Percentiles rank a stretch among this genome's conserved stretches.
Evolutionary conservation across 441 rosid genomes (phyloP).

Genomic region (Pelargonium citronellum): DNA sequence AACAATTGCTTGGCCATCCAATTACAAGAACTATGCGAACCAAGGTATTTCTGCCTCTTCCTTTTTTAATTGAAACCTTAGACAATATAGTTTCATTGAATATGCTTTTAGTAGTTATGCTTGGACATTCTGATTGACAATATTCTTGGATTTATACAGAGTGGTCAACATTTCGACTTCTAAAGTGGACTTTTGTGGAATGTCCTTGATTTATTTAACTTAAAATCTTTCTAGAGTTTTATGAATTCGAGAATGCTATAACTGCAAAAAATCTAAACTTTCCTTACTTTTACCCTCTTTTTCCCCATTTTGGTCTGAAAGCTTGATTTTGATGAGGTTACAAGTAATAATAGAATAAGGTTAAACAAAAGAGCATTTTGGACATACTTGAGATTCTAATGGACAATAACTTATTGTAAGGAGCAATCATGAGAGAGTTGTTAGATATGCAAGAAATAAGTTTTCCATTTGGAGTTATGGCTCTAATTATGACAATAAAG

Average conservation of each 20-base stretch:
- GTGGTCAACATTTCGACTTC: not conserved
- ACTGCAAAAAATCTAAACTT: not conserved
- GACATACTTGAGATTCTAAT: not conserved
- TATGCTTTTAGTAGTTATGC: not conserved
- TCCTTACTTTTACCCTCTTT: not conserved
- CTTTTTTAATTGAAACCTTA: not conserved
- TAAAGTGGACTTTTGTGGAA: not conserved
- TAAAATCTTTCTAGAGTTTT: not conserved
- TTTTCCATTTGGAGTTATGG: no score
- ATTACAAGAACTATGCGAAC: slow-evolving; percentile 26
- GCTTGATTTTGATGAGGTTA: not conserved
- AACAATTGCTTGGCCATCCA: slow-evolving; percentile 18
- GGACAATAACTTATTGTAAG: not conserved
- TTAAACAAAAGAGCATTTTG: not conserved
- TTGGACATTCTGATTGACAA: not conserved
- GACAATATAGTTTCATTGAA: not conserved
- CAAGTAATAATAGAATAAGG: not conserved
- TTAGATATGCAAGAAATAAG: no score
- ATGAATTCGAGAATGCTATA: not conserved
- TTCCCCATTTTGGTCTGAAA: not conserved
- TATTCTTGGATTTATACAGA: not conserved
- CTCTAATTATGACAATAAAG: no score
- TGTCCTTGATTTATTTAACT: not conserved
- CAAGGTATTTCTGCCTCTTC: slow-evolving; percentile 32
- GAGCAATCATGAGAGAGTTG: no score